Evolutionary conservation across 176 grass and related monocot genomes (phyloP), one percentile per base, ranked within the genome.

Genomic region (Ensete glaucum): DNA sequence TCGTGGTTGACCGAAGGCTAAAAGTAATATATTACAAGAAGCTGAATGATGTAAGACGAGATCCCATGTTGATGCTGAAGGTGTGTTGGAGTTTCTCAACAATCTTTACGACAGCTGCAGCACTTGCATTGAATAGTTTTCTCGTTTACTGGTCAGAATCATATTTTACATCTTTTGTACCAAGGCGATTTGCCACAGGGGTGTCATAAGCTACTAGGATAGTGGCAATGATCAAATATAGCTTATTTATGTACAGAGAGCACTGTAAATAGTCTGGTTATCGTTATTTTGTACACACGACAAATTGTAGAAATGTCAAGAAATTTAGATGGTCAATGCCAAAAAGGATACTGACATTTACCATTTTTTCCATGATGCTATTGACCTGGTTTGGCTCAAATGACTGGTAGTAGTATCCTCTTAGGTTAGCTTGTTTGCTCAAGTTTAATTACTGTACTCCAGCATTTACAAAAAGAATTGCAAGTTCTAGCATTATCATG

Each of bases 11-110:
- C 77, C 84, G 82, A 65, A 85, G 86, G 64, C 22, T 92, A 73
- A 88, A 78, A 80, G 50, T 92, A 9, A 89, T 92, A 87, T 85
- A 82, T 60, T 76, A 78, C 59, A 92, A 92, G 77, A 83, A 84
- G 2, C 24, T 80, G 64, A 86, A 83, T 50, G 82, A 89, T n/a
- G 10, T 89, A 55, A 78, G 75, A 71, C 64, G 81, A 49, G 86
- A 87, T 10, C 81, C 86, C 3, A 9, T 83, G 6, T 74, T 89
- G 79, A 85, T 78, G 79, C 11, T 62, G 12, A 82, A 57, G 55
- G 73, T 87, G 82, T 67, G 84, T 74, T 92, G 84, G 84, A 89
- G 49, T 48, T 48, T 62, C 67, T n/a, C 88, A 0, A 52, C 58
- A 0, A 29, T 89, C 11, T 82, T 69, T 1, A 73, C 72, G 2